phyloP scores from a whole-genome alignment of 129 eudicot genomes.

The Scalesia atractyloides region DNA sequence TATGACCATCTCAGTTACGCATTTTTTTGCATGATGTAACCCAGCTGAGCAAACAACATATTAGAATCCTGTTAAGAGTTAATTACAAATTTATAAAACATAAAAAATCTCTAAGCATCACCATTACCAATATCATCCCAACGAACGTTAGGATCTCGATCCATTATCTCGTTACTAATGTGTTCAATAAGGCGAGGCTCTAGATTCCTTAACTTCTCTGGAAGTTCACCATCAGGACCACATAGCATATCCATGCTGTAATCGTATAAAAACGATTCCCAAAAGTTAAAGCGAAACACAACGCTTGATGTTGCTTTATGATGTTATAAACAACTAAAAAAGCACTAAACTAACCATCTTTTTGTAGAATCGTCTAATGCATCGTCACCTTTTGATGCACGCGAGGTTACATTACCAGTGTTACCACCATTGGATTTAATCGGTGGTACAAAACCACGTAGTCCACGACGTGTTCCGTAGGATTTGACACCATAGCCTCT shows the following conservation, averaged over 20 bases:
- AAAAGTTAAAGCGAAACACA: slow-evolving; percentile 3
- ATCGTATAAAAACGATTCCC: slow-evolving; percentile 7
- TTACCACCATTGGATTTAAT: slow-evolving; percentile 73
- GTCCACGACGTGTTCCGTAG: slow-evolving; percentile 85
- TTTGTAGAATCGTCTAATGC: slow-evolving; percentile 82
- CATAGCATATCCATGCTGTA: slow-evolving; percentile 78
- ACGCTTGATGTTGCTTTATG: slow-evolving; percentile 2
- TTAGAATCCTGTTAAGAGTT: slow-evolving; percentile 13
- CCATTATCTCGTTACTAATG: slow-evolving; percentile 97
- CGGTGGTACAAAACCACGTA: slow-evolving; percentile 94
- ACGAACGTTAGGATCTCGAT: slow-evolving; percentile 91
- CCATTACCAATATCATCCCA: slow-evolving; percentile 93
- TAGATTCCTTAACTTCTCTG: slow-evolving; percentile 84
- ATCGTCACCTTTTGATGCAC: slow-evolving; percentile 79
- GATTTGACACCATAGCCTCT: slow-evolving; percentile 70
- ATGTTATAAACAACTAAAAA: slow-evolving; percentile 21
- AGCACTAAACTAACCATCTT: slow-evolving; percentile 60
- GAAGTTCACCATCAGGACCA: slow-evolving; percentile 99
- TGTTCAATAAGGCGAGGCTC: slow-evolving; percentile 96
- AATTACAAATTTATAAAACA: background rate
- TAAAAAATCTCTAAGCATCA: slow-evolving; percentile 10
- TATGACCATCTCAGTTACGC: slow-evolving; percentile 97
- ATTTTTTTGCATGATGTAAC: slow-evolving; percentile 92
- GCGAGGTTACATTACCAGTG: slow-evolving; percentile 67
- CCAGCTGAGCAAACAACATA: slow-evolving; percentile 61